These are phyloP conservation scores for Bruguiera hainesii DNA, from an alignment of 441 rosid genomes.

Conservation along the genomic window DNA sequence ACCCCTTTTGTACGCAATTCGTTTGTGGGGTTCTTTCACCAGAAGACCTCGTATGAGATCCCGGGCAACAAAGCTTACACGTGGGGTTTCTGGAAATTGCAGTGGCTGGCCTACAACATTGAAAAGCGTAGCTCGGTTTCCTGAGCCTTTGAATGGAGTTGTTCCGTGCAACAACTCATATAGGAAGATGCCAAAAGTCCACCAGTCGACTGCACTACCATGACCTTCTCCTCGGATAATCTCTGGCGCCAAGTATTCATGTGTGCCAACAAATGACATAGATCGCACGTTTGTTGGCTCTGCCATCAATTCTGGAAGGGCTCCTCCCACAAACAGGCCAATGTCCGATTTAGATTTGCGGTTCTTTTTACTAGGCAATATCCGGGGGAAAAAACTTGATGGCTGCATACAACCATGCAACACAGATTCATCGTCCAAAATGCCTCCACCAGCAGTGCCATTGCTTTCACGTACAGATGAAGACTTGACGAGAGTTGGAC, in stretches of 20 bases:
- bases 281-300: slow-evolving; percentile 83
- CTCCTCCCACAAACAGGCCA: slow-evolving; percentile 53
- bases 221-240: slow-evolving; percentile 89
- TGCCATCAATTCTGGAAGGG: slow-evolving; percentile 81
- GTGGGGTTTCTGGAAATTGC: slow-evolving; percentile 70
- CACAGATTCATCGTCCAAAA: slow-evolving; percentile 52
- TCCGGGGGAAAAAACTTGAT: slow-evolving; percentile 70
- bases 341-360: slow-evolving; percentile 80
- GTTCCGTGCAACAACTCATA: slow-evolving; percentile 74
- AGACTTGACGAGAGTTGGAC: slow-evolving; percentile 75
- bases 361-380: slow-evolving; percentile 64
- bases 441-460: slow-evolving; percentile 30
- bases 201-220: slow-evolving; percentile 96
- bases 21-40: slow-evolving; percentile 71
- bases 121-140: slow-evolving; percentile 68
- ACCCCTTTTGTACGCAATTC: slow-evolving; percentile 75
- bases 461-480: slow-evolving; percentile 46
- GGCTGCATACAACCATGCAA: slow-evolving; percentile 70
- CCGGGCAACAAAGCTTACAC: slow-evolving; percentile 57
- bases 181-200: slow-evolving; percentile 80
- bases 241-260: slow-evolving; percentile 86
- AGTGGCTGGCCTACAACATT: slow-evolving; percentile 82
- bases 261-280: slow-evolving; percentile 92
- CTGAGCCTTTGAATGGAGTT: slow-evolving; percentile 84
- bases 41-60: slow-evolving; percentile 73